These are phyloP conservation scores for Antrodiella citrinella DNA, from an alignment of 768 basidiomycete species.

Conservation along the genomic window DNA sequence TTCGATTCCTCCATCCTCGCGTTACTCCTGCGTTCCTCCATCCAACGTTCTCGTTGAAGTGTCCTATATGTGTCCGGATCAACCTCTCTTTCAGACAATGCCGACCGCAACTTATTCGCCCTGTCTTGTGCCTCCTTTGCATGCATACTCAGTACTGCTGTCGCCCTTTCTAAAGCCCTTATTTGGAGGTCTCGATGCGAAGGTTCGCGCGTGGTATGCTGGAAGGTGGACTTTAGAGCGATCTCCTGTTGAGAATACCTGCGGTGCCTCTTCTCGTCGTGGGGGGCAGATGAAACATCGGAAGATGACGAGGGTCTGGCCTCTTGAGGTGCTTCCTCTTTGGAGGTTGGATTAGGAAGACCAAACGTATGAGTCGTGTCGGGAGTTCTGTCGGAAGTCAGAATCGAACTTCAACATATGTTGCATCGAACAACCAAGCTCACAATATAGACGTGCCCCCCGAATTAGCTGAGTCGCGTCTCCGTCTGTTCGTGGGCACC, in stretches of 20 bases:
- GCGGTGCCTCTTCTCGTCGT: constrained; percentile 20
- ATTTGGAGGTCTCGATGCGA: constrained; percentile 40
- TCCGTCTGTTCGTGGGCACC: neutral
- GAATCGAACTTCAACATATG: no score
- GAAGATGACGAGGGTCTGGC: neutral
- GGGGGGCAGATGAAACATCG: neutral
- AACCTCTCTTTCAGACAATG: constrained; percentile 29
- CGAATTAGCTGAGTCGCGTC: neutral
- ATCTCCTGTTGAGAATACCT: constrained; percentile 40
- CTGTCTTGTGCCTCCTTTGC: constrained; percentile 37
- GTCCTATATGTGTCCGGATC: constrained; percentile 30
- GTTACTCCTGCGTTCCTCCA: constrained; percentile 37
- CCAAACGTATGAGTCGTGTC: constrained; percentile 18
- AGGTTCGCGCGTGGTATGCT: constrained; percentile 25
- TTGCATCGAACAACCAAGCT: no score
- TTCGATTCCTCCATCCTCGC: constrained; percentile 26
- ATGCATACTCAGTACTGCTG: constrained; percentile 33
- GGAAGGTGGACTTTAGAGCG: constrained; percentile 29
- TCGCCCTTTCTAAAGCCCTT: constrained; percentile 35
- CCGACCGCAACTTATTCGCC: constrained; percentile 29
- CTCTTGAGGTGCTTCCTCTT: constrained; percentile 2
- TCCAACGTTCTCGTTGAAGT: constrained; percentile 41
- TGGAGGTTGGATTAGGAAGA: constrained; percentile 10
- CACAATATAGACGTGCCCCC: constrained; percentile 2
- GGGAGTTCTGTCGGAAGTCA: constrained; percentile 12